A percentile compares a stretch with the other conserved stretches of the same genome.
phyloP scores from a whole-genome alignment of 2,329 filamentous ascomycete species.

The Fusarium sp. region DNA sequence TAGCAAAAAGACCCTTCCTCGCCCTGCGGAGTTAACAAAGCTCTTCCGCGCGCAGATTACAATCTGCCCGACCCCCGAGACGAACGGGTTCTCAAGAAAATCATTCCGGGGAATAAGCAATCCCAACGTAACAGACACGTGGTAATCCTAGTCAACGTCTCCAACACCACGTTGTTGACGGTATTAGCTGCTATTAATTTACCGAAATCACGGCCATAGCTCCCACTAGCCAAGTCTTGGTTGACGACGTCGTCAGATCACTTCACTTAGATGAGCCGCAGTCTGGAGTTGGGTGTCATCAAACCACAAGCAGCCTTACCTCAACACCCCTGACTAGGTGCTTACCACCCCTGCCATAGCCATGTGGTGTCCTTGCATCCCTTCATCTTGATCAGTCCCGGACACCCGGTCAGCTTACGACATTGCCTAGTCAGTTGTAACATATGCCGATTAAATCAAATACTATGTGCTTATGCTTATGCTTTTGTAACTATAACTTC shows the following conservation, averaged over 20 bases:
- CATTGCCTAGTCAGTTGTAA: neutral
- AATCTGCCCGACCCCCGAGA: slow-evolving; percentile 9
- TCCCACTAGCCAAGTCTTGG: neutral
- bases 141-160: slow-evolving; percentile 2
- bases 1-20: slow-evolving; percentile 5
- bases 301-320: slow-evolving; percentile 4
- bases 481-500: slow-evolving; percentile 8
- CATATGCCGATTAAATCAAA: neutral
- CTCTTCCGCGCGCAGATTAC: slow-evolving; percentile 9
- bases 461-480: neutral
- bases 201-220: neutral
- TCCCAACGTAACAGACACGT: slow-evolving; percentile 11
- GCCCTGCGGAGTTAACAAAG: slow-evolving; percentile 25
- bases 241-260: neutral
- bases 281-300: neutral
- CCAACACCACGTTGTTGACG: neutral
- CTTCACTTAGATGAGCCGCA: neutral
- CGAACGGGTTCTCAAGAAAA: neutral
- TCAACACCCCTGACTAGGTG: slow-evolving; percentile 14
- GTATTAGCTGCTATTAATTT: neutral
- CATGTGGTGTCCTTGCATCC: slow-evolving; percentile 39
- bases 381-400: slow-evolving; percentile 1
- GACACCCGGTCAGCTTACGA: slow-evolving; percentile 14
- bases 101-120: slow-evolving; percentile 22
- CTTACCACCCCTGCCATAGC: slow-evolving; percentile 30